These are phyloP conservation scores for Arctium lappa DNA, from an alignment of 129 eudicot genomes.

Conservation along the genomic window DNA sequence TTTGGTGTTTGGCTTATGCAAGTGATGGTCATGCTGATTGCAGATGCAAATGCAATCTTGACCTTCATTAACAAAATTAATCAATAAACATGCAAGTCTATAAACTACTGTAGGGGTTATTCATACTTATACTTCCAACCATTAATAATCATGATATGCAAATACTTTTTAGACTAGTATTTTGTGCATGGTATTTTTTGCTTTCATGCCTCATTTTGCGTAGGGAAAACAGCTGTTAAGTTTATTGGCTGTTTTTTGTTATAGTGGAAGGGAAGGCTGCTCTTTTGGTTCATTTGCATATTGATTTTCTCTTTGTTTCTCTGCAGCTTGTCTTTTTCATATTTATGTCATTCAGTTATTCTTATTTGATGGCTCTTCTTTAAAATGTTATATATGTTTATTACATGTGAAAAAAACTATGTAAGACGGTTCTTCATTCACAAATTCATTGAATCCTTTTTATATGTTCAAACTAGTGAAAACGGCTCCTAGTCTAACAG, in stretches of 20 bases:
- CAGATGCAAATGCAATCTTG: background rate
- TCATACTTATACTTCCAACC: background rate
- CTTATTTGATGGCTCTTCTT: slow-evolving; percentile 1
- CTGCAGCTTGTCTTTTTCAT: background rate
- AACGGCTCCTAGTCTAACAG: slow-evolving; percentile 88
- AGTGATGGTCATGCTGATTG: background rate
- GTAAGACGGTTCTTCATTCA: background rate
- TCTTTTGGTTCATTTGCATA: background rate
- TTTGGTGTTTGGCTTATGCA: background rate
- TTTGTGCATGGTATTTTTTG: background rate
- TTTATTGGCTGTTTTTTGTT: background rate
- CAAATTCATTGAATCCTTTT: background rate
- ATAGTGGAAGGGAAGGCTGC: background rate
- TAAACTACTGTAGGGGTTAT: background rate
- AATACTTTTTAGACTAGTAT: background rate
- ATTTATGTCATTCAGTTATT: background rate
- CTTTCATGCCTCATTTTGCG: background rate
- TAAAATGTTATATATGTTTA: background rate
- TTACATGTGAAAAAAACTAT: background rate
- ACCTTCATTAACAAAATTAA: background rate
- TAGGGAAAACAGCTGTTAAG: background rate
- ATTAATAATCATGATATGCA: background rate
- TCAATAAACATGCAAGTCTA: background rate
- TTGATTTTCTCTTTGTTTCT: background rate
- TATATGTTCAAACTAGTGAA: slow-evolving; percentile 50